Conservation (phyloP, 139 green algal genomes). For the Volvox africanus region DNA sequence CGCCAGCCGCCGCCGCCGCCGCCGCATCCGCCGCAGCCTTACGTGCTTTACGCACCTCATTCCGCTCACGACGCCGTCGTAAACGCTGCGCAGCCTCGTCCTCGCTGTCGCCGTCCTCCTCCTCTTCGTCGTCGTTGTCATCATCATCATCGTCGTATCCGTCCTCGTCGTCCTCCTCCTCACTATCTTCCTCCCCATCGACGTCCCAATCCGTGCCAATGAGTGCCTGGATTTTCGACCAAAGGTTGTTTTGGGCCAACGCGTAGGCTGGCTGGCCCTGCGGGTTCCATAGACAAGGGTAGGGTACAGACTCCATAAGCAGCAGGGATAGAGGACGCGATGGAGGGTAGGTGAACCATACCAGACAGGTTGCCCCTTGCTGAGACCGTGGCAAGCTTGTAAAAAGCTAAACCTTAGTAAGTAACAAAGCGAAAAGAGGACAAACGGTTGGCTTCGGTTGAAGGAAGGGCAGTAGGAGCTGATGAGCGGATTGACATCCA, state of each 20-base stretch:
- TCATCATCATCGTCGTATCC: not conserved
- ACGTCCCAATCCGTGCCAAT: constrained; percentile 44
- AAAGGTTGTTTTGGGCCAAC: constrained; percentile 12
- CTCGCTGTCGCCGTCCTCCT: not conserved
- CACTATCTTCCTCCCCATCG: not conserved
- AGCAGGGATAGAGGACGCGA: too few relatives aligned
- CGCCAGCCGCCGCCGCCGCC: not conserved
- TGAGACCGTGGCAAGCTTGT: too few relatives aligned
- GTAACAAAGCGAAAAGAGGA: too few relatives aligned
- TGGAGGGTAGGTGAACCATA: too few relatives aligned
- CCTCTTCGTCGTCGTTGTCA: not conserved
- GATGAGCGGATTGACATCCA: too few relatives aligned
- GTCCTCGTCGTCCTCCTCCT: not conserved
- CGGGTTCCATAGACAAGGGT: too few relatives aligned
- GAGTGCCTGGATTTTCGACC: constrained; percentile 30
- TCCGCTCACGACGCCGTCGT: constrained; percentile 7
- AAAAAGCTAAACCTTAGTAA: too few relatives aligned
- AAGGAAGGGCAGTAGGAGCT: too few relatives aligned
- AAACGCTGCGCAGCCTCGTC: not conserved
- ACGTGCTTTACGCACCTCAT: not conserved
- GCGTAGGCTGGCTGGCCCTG: not conserved
- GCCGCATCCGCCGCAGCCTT: not conserved
- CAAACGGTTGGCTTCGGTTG: too few relatives aligned
- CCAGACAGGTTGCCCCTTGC: too few relatives aligned
- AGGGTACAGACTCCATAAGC: too few relatives aligned